Evolutionary conservation across 2,329 filamentous ascomycete genomes (phyloP).

Genomic region (Aureobasidium uvarum): DNA sequence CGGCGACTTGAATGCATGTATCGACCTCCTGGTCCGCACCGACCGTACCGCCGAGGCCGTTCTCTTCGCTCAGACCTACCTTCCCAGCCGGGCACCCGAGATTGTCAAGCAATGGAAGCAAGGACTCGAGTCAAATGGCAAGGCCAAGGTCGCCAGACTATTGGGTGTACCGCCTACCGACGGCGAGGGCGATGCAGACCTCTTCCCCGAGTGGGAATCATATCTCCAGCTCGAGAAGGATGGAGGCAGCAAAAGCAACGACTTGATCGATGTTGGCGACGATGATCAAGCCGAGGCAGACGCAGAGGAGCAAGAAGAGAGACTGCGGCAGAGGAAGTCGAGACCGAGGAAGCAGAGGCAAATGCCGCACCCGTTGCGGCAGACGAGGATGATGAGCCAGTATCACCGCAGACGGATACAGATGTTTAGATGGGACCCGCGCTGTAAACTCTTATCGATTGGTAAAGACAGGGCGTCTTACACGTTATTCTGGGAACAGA

Average conservation of each 20-base stretch:
- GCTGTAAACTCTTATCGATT: neutral
- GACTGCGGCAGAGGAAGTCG: constrained; percentile 28
- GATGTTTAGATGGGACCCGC: constrained; percentile 21
- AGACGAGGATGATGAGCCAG: constrained; percentile 26
- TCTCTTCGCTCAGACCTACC: constrained; percentile 92
- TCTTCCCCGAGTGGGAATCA: constrained; percentile 97
- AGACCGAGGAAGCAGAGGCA: constrained; percentile 26
- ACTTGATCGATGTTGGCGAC: constrained; percentile 42
- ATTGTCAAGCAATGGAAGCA: constrained; percentile 80
- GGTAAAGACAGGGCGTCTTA: neutral
- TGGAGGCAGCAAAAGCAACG: constrained; percentile 52
- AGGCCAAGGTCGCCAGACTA: constrained; percentile 77
- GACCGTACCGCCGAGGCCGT: constrained; percentile 80
- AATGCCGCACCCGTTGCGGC: constrained; percentile 9
- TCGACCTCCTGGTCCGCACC: constrained; percentile 75
- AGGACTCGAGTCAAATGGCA: constrained; percentile 77
- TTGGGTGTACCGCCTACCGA: constrained; percentile 69
- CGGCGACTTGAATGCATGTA: constrained; percentile 76
- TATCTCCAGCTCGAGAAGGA: constrained; percentile 79
- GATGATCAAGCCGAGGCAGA: constrained; percentile 26
- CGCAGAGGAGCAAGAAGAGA: constrained; percentile 27
- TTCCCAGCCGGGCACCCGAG: constrained; percentile 69
- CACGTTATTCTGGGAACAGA: neutral
- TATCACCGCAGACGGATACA: constrained; percentile 26
- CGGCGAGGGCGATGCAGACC: constrained; percentile 67